These are phyloP conservation scores for Capsella bursapastoris DNA, from an alignment of 345 rosid genomes.

Conservation along the genomic window DNA sequence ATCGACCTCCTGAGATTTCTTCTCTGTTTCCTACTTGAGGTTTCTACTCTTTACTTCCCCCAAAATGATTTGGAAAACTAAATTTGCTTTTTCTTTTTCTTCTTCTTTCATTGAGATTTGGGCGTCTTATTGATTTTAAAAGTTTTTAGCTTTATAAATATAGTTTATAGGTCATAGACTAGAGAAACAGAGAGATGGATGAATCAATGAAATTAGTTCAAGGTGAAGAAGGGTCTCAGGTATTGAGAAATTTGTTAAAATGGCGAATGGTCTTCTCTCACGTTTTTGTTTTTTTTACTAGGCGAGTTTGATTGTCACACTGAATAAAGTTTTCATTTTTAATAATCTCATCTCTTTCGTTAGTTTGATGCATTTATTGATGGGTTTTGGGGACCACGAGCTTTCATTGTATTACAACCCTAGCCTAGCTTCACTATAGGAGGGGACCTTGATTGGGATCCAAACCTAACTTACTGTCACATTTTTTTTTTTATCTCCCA, in stretches of 20 bases:
- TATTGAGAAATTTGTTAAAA: neutral
- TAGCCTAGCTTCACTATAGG: neutral
- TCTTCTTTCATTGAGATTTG: neutral
- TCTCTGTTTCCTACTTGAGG: constrained; percentile 13
- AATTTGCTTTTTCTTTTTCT: neutral
- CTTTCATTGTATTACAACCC: constrained; percentile 8
- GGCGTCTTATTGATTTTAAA: neutral
- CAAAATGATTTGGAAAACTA: neutral
- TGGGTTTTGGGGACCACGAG: constrained; percentile 35
- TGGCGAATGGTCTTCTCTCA: neutral
- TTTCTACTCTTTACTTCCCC: constrained; percentile 22
- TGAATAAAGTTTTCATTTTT: neutral
- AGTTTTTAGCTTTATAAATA: neutral
- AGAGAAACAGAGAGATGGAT: neutral
- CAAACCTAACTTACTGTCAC: constrained; percentile 43
- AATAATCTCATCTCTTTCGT: neutral
- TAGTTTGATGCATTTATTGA: constrained; percentile 5
- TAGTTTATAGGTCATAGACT: neutral
- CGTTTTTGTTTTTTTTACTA: neutral
- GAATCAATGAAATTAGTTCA: neutral
- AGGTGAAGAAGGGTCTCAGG: neutral
- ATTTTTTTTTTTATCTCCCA: neutral
- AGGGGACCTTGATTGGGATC: constrained; percentile 41
- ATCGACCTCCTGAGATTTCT: neutral
- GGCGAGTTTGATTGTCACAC: constrained; percentile 9